Percentiles rank a stretch among this genome's conserved stretches.
phyloP scores from a whole-genome alignment of 2,329 filamentous ascomycete genomes.

The Sporothrix schenckii region DNA sequence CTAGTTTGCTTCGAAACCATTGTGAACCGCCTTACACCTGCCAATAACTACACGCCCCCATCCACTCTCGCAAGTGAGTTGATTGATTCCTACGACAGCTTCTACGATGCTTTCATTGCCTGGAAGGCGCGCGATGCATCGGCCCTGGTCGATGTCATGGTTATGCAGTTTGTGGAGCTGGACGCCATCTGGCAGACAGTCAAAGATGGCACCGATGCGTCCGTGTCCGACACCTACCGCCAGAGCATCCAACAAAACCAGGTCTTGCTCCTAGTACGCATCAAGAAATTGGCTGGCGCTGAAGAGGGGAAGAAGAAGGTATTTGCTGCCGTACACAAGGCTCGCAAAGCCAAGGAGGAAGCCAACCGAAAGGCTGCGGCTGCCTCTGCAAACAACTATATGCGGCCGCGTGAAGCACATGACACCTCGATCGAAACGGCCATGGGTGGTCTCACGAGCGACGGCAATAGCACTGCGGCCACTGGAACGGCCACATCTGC shows the following conservation, averaged over 20 bases:
- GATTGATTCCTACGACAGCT: constrained; percentile 70
- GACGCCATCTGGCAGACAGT: constrained; percentile 83
- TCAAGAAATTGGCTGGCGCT: constrained; percentile 74
- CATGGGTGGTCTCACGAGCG: constrained; percentile 45
- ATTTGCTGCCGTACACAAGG: constrained; percentile 72
- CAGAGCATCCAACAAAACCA: constrained; percentile 82
- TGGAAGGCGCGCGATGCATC: constrained; percentile 83
- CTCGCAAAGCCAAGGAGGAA: constrained; percentile 59
- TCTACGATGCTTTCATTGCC: constrained; percentile 76
- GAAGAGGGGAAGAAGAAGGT: constrained; percentile 73
- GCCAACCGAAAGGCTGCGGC: constrained; percentile 63
- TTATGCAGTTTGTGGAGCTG: constrained; percentile 82
- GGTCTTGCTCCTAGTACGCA: constrained; percentile 74
- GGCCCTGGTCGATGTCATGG: constrained; percentile 78
- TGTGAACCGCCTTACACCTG: constrained; percentile 64
- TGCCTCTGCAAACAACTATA: constrained; percentile 55
- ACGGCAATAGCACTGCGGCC: not conserved
- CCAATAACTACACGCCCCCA: constrained; percentile 69
- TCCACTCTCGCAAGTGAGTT: constrained; percentile 64
- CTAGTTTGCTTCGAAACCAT: constrained; percentile 78
- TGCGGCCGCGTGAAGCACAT: constrained; percentile 67
- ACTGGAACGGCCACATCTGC: not conserved
- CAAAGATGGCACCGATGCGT: constrained; percentile 73
- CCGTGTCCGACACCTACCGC: constrained; percentile 74
- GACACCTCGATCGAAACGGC: constrained; percentile 44